phyloP scores from a whole-genome alignment of 495 filamentous ascomycete genomes.

The Hyaloscypha hepaticicola region DNA sequence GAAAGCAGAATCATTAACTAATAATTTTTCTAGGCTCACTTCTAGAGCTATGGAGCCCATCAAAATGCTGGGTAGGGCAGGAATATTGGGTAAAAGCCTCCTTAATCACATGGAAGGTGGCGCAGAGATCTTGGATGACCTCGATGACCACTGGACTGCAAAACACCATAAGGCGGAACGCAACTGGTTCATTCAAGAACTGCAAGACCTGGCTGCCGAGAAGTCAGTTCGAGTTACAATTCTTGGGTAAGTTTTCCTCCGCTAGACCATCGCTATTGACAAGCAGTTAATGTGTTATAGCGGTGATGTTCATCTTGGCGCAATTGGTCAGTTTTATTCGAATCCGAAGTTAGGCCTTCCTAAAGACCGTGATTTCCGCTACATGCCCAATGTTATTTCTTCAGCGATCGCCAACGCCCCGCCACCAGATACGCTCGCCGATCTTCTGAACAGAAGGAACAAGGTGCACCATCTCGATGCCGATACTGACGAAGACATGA shows the following conservation, averaged over 20 bases:
- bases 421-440: constrained; percentile 83
- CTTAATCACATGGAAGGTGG: constrained; percentile 90
- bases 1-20: constrained; percentile 20
- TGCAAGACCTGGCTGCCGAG: constrained; percentile 87
- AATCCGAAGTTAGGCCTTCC: constrained; percentile 74
- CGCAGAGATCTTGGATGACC: constrained; percentile 88
- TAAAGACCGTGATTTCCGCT: constrained; percentile 86
- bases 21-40: constrained; percentile 60
- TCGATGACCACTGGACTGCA: constrained; percentile 96
- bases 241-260: constrained; percentile 55
- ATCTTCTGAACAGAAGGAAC: constrained; percentile 90
- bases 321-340: constrained; percentile 91
- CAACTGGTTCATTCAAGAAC: constrained; percentile 79
- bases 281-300: constrained; percentile 37
- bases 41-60: constrained; percentile 80
- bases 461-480: constrained; percentile 85
- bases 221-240: constrained; percentile 92
- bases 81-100: constrained; percentile 71
- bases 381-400: constrained; percentile 87
- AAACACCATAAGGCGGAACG: constrained; percentile 89
- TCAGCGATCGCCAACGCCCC: constrained; percentile 92
- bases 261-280: background rate
- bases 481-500: constrained; percentile 92
- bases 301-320: constrained; percentile 91
- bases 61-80: constrained; percentile 82